Evolutionary conservation across 2,329 filamentous ascomycete species (phyloP), one percentile per base, ranked within the genome.

Genomic region (Xylaria sp.): DNA sequence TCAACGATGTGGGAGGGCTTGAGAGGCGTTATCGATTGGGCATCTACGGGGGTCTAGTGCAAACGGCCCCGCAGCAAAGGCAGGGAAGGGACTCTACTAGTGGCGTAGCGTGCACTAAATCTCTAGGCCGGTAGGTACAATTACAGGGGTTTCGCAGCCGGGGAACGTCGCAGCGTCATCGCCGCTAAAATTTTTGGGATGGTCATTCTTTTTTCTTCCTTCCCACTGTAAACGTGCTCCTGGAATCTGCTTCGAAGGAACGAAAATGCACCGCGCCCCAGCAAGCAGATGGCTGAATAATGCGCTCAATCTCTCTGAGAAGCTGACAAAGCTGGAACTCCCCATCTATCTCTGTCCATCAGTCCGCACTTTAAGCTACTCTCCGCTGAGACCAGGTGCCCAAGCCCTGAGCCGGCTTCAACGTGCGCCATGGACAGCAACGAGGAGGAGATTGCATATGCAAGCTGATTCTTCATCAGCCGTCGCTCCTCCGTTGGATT

Each of bases 281-380:
- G 76, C 82, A 57, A 80, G 79, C 57, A 78, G 80, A 78, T 84
- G 83, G 81, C 78, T 86, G 34, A 80, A 79, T 48, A 78, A 80
- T 66, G 82, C 82, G 15, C 72, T 85, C 58, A 81, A 80, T n/a
- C 80, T 84, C 8, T 77, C 79, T 32, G 84, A 85, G 63, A 75
- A 75, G 34, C 73, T 80, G 9, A 65, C 77, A 34, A 59, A 66
- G 63, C 74, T 80, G 34, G 81, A 84, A 54, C 75, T 87, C 44
- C 85, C 85, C 25, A 68, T 84, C 0, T 87, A 85, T 71, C 76
- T 87, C 20, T 87, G 85, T 74, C 85, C 85, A 46, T 80, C 81
- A 3, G 72, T 83, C 54, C 81, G 52, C 59, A 44, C 56, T 8
- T 18, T 55, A 32, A 65, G 44, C 44, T 60, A 32, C 13, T 64